Conservation (phyloP, 495 filamentous ascomycete species). For the Penicillium pancosmium region DNA sequence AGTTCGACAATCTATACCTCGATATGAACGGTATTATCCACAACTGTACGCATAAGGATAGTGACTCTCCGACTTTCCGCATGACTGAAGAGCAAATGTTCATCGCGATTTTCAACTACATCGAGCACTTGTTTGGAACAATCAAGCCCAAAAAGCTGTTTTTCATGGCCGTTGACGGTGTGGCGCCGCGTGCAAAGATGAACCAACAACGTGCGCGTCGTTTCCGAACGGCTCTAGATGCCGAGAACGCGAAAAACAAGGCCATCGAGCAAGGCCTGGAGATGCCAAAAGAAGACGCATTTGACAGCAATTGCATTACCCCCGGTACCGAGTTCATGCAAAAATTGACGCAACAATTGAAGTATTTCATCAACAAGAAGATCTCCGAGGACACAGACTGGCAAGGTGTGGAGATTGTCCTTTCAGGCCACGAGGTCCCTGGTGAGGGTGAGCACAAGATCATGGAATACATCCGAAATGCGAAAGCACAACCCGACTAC, state of each 20-base stretch:
- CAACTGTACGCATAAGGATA: conserved; percentile 98
- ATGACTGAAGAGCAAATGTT: conserved; percentile 99
- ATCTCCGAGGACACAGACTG: conserved; percentile 95
- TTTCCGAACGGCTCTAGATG: conserved; percentile 92
- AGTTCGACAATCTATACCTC: conserved; percentile 97
- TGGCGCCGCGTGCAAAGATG: conserved; percentile 98
- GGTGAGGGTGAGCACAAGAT: conserved; percentile 99
- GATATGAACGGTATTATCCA: conserved; percentile 99
- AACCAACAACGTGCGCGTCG: conserved; percentile 96
- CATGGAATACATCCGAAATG: conserved; percentile 98
- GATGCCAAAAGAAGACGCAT: conserved; percentile 92
- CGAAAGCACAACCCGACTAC: conserved; percentile 93
- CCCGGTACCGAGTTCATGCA: conserved; percentile 99
- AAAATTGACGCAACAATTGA: conserved; percentile 87
- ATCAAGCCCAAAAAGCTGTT: conserved; percentile 98
- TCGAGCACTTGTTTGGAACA: conserved; percentile 97
- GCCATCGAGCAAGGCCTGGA: conserved; percentile 84
- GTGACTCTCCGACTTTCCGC: conserved; percentile 84
- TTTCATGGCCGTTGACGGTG: conserved; percentile 99
- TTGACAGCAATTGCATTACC: conserved; percentile 99
- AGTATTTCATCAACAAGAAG: conserved; percentile 99
- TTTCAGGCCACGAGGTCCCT: conserved; percentile 98
- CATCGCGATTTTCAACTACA: conserved; percentile 99
- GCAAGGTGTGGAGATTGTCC: conserved; percentile 93
- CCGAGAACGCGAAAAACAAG: conserved; percentile 85